Conservation (phyloP, 192 early-diverging fungal species). For the Haplosporangium gracile region DNA sequence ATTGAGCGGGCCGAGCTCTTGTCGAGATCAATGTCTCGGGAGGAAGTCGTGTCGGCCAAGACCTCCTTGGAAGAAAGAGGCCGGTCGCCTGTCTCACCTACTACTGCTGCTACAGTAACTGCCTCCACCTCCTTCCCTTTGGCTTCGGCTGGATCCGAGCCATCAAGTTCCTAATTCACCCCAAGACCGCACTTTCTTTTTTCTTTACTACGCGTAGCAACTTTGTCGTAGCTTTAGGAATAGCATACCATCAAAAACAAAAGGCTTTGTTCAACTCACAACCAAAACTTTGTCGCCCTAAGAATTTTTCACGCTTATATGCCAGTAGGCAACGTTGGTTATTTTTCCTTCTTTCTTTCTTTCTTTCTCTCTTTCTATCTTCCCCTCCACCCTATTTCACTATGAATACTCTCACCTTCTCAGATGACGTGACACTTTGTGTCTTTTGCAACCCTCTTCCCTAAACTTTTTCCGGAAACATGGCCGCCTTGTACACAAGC, state of each 20-base stretch:
- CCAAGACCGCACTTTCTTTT: neutral
- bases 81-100: neutral
- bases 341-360: neutral
- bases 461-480: neutral
- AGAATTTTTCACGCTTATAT: no score
- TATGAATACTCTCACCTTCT: neutral
- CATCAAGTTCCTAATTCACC: slow-evolving; percentile 19
- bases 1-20: slow-evolving; percentile 11
- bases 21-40: slow-evolving; percentile 22
- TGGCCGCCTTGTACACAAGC: neutral
- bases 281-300: no score
- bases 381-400: neutral
- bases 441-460: neutral
- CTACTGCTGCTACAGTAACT: neutral
- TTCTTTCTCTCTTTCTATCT: neutral
- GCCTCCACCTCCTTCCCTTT: slow-evolving; percentile 7
- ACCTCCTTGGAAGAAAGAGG: slow-evolving; percentile 5
- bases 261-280: neutral
- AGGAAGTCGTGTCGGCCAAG: slow-evolving; percentile 21
- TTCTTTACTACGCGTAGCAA: neutral
- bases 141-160: slow-evolving; percentile 57
- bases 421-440: neutral
- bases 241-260: neutral
- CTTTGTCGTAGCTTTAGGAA: neutral
- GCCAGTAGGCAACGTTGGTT: no score